Conservation (phyloP, 495 filamentous ascomycete genomes). For the Penicillium chermesinum region DNA sequence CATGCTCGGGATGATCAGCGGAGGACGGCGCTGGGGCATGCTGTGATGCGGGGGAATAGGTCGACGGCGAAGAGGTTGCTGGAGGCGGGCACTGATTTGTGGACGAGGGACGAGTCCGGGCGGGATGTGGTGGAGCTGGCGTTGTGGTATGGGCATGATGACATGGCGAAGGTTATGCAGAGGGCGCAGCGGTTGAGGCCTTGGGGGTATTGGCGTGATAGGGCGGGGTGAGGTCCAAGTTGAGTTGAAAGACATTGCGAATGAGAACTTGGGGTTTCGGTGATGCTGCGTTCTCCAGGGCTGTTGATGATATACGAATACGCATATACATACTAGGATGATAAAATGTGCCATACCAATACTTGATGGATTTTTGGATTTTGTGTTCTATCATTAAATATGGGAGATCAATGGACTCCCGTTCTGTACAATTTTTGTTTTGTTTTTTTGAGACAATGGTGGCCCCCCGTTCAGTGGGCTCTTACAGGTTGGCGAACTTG, state of each 20-base stretch:
- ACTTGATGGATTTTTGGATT: not conserved
- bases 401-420: not conserved
- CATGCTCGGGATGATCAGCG: not conserved
- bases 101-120: not conserved
- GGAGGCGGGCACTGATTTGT: not conserved
- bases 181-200: not conserved
- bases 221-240: no score
- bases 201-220: not conserved
- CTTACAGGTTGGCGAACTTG: conserved; percentile 21
- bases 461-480: not conserved
- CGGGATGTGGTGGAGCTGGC: not conserved
- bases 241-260: no score
- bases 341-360: no score
- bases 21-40: not conserved
- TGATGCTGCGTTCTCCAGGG: no score
- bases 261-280: no score
- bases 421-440: not conserved
- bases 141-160: not conserved
- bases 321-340: no score
- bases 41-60: not conserved
- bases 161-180: not conserved
- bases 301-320: no score
- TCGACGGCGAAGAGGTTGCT: not conserved
- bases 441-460: not conserved
- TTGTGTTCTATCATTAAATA: not conserved